phyloP scores from a whole-genome alignment of 2,329 filamentous ascomycete genomes.

The Trichoderma cornu-damae region DNA sequence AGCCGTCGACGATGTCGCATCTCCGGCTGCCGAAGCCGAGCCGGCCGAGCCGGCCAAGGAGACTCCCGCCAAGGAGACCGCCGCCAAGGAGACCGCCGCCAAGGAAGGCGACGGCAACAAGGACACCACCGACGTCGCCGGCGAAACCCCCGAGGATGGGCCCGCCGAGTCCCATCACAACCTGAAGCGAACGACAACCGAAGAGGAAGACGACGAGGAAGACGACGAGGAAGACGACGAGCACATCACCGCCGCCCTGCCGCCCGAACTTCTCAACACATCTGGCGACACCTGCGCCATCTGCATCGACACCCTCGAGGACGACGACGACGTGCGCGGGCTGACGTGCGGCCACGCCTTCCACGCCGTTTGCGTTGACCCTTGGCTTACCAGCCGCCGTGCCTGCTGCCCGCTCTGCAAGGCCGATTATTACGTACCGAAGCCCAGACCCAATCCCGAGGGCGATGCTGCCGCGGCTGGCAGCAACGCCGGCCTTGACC shows the following conservation, averaged over 20 bases:
- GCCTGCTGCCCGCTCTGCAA: constrained; percentile 98
- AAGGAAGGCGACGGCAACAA: constrained; percentile 14
- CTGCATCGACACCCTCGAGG: constrained; percentile 88
- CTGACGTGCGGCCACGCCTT: constrained; percentile 97
- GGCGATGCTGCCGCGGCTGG: constrained; percentile 19
- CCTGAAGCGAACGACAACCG: constrained; percentile 41
- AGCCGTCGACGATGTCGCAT: constrained; percentile 19
- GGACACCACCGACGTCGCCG: background rate
- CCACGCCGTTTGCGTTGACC: constrained; percentile 91
- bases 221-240: constrained; percentile 69
- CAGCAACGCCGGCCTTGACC: constrained; percentile 27
- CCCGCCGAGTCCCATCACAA: constrained; percentile 23
- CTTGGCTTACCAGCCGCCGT: constrained; percentile 89
- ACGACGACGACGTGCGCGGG: constrained; percentile 91
- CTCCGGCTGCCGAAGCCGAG: constrained; percentile 21
- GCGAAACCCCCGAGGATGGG: constrained; percentile 17
- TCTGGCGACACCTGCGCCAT: constrained; percentile 94
- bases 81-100: constrained; percentile 19
- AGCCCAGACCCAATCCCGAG: constrained; percentile 61
- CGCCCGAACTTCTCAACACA: constrained; percentile 72
- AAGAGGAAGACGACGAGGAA: constrained; percentile 44
- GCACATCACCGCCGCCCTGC: constrained; percentile 75
- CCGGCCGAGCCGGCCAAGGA: constrained; percentile 21
- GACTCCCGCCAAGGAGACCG: constrained; percentile 19
- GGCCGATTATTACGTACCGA: constrained; percentile 93